A percentile compares a stretch with the other conserved stretches of the same genome.
Conservation (phyloP, 495 filamentous ascomycete species). For the Penicillium tannophilum region DNA sequence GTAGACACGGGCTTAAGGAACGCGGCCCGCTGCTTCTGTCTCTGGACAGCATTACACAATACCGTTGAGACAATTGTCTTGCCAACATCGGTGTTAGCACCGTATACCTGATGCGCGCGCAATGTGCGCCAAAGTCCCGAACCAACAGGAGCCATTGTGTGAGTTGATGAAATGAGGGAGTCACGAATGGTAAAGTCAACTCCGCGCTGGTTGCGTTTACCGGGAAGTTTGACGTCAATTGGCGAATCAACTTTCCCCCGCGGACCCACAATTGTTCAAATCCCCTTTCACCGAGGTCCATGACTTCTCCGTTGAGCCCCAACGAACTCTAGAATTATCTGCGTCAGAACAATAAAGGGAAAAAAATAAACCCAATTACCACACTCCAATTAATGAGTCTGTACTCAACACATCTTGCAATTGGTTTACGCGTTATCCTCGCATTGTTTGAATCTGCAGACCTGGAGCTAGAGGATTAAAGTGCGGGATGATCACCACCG, state of each 20-base stretch:
- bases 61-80: conserved; percentile 76
- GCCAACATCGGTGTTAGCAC: conserved; percentile 79
- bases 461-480: conserved; percentile 7
- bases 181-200: neutral
- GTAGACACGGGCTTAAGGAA: conserved; percentile 81
- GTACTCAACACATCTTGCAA: neutral
- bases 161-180: neutral
- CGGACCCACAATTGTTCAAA: conserved; percentile 13
- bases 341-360: neutral
- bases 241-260: conserved; percentile 19
- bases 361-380: neutral
- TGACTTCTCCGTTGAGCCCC: conserved; percentile 24
- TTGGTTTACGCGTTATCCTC: neutral
- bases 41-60: conserved; percentile 61
- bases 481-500: conserved; percentile 20
- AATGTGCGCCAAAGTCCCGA: conserved; percentile 63
- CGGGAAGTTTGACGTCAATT: conserved; percentile 17
- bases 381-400: neutral
- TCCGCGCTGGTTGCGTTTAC: conserved; percentile 10
- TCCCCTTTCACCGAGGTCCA: conserved; percentile 28
- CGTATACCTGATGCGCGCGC: conserved; percentile 69
- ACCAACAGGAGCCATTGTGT: conserved; percentile 41
- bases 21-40: conserved; percentile 49
- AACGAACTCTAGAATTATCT: conserved; percentile 6
- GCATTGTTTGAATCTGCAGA: neutral